Evolutionary conservation across 164 flowering plant species (phyloP).

Genomic region (Malania oleifera): DNA sequence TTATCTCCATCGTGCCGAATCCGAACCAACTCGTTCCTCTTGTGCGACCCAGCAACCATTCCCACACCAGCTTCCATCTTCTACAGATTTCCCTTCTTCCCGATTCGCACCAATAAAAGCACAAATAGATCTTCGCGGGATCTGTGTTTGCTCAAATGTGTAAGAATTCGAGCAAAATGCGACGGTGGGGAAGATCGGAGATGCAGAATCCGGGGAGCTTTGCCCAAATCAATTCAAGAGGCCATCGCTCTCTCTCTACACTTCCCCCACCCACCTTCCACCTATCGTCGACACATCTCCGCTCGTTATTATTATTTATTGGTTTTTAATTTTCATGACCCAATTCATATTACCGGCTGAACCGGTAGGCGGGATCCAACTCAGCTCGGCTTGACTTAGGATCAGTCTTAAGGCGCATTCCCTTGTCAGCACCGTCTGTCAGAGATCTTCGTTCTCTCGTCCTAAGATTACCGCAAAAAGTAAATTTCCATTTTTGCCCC

Average conservation of each 20-base stretch:
- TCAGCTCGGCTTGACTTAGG: slow-evolving; percentile 3
- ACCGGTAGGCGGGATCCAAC: slow-evolving; percentile 19
- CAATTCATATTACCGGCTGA: slow-evolving; percentile 19
- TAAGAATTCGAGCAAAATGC: neutral
- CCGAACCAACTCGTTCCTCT: slow-evolving; percentile 72
- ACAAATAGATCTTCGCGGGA: neutral
- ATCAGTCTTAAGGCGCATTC: too few relatives aligned
- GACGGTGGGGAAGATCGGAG: neutral
- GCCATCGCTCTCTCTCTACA: slow-evolving; percentile 28
- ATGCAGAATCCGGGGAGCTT: slow-evolving; percentile 6
- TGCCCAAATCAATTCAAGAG: slow-evolving; percentile 29
- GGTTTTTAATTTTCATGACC: neutral
- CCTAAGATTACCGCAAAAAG: too few relatives aligned
- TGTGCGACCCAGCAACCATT: slow-evolving; percentile 91
- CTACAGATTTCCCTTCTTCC: neutral
- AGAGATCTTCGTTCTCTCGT: too few relatives aligned
- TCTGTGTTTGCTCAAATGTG: neutral
- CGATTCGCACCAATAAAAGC: neutral
- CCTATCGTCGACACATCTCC: neutral
- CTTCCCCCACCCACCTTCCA: slow-evolving; percentile 6
- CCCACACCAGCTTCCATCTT: slow-evolving; percentile 79
- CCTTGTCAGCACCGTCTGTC: too few relatives aligned
- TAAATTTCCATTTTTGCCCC: too few relatives aligned
- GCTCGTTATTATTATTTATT: slow-evolving; percentile 6
- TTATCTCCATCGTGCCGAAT: slow-evolving; percentile 77